A percentile compares a stretch with the other conserved stretches of the same genome.
Conservation (phyloP, 2,329 filamentous ascomycete species). For the Aspergillus tubingensis region DNA sequence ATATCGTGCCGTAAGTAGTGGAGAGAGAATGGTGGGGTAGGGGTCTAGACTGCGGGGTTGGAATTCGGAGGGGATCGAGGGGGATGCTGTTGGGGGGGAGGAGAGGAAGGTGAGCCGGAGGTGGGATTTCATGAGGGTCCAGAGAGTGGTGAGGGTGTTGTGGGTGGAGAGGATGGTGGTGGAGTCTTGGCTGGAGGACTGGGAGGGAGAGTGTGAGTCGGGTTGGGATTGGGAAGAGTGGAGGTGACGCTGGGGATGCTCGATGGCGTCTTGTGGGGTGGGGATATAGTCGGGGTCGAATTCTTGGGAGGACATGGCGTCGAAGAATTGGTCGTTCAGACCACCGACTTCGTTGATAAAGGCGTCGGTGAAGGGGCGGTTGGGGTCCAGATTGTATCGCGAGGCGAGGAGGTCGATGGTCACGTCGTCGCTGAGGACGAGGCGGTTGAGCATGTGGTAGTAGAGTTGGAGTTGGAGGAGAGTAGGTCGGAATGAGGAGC, state of each 20-base stretch:
- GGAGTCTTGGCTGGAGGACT: slow-evolving; percentile 45
- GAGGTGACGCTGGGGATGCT: slow-evolving; percentile 2
- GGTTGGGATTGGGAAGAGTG: slow-evolving; percentile 13
- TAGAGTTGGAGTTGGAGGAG: slow-evolving; percentile 89
- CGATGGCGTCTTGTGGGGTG: slow-evolving; percentile 25
- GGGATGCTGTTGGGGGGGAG: slow-evolving; percentile 8
- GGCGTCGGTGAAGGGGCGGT: slow-evolving; percentile 70
- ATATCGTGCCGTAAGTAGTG: slow-evolving; percentile 48
- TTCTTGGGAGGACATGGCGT: slow-evolving; percentile 41
- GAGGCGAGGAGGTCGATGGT: slow-evolving; percentile 68
- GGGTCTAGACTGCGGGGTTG: slow-evolving; percentile 37
- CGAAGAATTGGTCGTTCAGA: slow-evolving; percentile 68
- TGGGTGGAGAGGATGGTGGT: slow-evolving; percentile 57
- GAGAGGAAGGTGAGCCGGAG: slow-evolving; percentile 55
- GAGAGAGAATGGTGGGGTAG: slow-evolving; percentile 46
- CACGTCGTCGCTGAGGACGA: slow-evolving; percentile 67
- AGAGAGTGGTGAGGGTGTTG: slow-evolving; percentile 62
- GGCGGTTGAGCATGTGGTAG: slow-evolving; percentile 75
- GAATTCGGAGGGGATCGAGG: slow-evolving; percentile 35
- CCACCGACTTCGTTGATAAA: slow-evolving; percentile 75
- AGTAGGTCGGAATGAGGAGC: slow-evolving; percentile 69
- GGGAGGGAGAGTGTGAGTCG: slow-evolving; percentile 18
- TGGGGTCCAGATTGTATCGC: slow-evolving; percentile 68
- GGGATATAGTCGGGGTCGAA: slow-evolving; percentile 30
- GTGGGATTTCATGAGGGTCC: slow-evolving; percentile 64